Percentiles rank a stretch among this genome's conserved stretches.
These are phyloP conservation scores for Sphagnum contortum DNA, from an alignment of 225 moss, liverwort and hornwort genomes.

Conservation along the genomic window DNA sequence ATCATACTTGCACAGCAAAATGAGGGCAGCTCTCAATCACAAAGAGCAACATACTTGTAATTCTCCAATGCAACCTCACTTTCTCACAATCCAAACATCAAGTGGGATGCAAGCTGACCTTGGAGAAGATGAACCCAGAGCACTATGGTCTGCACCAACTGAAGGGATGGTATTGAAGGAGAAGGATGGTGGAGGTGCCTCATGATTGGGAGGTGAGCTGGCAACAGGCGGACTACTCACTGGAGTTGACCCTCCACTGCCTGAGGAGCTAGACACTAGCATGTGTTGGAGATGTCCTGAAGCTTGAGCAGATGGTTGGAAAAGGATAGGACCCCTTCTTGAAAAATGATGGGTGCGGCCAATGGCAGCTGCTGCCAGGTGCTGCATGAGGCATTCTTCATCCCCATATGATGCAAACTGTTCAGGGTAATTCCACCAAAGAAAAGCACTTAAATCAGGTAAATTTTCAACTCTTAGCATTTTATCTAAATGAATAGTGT, in stretches of 20 bases:
- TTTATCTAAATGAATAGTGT: no score
- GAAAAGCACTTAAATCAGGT: no score
- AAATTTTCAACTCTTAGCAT: no score
- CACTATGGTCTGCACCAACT: constrained; percentile 20
- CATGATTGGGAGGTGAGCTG: constrained; percentile 29
- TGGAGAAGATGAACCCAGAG: constrained; percentile 19
- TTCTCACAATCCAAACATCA: neutral
- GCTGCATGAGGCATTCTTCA: constrained; percentile 63
- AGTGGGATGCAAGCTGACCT: constrained; percentile 17
- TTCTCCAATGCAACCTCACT: neutral
- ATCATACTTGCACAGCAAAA: no score
- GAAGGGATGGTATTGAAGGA: constrained; percentile 31
- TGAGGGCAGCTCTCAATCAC: neutral
- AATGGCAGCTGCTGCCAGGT: constrained; percentile 53
- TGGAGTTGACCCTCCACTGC: constrained; percentile 33
- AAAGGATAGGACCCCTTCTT: constrained; percentile 44
- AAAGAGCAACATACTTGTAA: neutral
- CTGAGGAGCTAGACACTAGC: constrained; percentile 38
- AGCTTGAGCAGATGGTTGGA: constrained; percentile 34
- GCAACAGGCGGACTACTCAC: constrained; percentile 35
- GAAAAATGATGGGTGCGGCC: constrained; percentile 48
- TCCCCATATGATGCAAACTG: constrained; percentile 58
- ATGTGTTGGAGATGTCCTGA: constrained; percentile 40
- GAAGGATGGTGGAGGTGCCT: constrained; percentile 28
- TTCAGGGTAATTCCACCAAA: neutral